These are phyloP conservation scores for Sordaria brevicollis DNA, from an alignment of 495 filamentous ascomycete species.

Conservation along the genomic window DNA sequence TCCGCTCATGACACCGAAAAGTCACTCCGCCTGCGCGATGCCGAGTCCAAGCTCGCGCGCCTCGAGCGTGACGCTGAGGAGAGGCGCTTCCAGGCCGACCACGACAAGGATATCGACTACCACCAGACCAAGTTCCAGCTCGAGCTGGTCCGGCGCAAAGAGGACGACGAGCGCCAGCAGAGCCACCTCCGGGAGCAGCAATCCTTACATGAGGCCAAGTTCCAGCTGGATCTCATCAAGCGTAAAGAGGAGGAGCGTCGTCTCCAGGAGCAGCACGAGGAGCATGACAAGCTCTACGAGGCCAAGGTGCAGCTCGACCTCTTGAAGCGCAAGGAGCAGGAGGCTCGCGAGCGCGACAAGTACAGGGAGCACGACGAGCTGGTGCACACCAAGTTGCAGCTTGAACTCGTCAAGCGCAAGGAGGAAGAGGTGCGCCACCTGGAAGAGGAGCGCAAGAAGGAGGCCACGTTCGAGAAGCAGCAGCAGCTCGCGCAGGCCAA, in stretches of 20 bases:
- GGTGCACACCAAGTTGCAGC: constrained; percentile 31
- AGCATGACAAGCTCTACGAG: constrained; percentile 33
- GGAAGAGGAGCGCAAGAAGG: constrained; percentile 41
- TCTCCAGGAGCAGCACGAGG: constrained; percentile 23
- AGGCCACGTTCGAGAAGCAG: constrained; percentile 22
- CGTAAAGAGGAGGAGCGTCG: constrained; percentile 32
- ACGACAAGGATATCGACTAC: constrained; percentile 9
- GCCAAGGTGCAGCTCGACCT: constrained; percentile 31
- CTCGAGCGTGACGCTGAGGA: not conserved
- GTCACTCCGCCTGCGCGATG: constrained; percentile 2
- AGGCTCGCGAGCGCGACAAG: constrained; percentile 31
- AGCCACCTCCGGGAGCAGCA: constrained; percentile 17
- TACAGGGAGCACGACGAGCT: constrained; percentile 37
- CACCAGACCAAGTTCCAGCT: constrained; percentile 8
- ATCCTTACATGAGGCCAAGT: constrained; percentile 17
- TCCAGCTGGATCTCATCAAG: constrained; percentile 13
- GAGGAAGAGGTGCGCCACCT: constrained; percentile 27
- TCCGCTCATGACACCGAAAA: constrained; percentile 7
- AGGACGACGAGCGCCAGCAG: constrained; percentile 31
- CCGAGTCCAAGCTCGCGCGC: not conserved
- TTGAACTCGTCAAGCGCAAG: constrained; percentile 9
- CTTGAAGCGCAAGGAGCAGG: constrained; percentile 20
- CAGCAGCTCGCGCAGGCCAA: constrained; percentile 25
- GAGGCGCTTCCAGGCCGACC: not conserved
- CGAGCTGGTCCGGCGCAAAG: constrained; percentile 25